These are phyloP conservation scores for Corinectria fuckeliana DNA, from an alignment of 2,329 filamentous ascomycete species.

Conservation along the genomic window DNA sequence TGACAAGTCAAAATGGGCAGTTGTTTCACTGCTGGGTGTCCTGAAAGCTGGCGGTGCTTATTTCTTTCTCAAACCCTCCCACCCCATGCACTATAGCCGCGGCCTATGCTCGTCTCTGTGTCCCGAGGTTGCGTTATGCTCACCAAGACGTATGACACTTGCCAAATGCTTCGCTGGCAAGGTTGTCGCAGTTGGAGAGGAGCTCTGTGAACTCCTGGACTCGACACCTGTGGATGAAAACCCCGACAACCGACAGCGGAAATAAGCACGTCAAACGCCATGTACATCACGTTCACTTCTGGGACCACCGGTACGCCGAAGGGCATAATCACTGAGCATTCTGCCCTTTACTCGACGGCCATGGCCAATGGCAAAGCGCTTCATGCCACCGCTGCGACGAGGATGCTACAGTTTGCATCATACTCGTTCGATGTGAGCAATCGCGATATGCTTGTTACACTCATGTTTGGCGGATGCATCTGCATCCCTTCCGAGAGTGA, in stretches of 20 bases:
- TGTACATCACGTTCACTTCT: conserved; percentile 59
- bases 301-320: conserved; percentile 64
- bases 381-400: background rate
- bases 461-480: conserved; percentile 1
- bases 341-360: conserved; percentile 1
- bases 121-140: no score
- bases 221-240: no score
- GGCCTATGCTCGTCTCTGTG: no score
- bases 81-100: conserved; percentile 37
- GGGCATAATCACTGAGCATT: conserved; percentile 37
- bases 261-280: background rate
- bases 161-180: background rate
- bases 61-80: conserved; percentile 45
- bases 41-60: conserved; percentile 42
- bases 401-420: conserved; percentile 4
- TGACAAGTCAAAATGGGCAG: conserved; percentile 7
- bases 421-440: conserved; percentile 6
- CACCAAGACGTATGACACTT: background rate
- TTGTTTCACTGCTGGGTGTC: conserved; percentile 41
- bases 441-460: conserved; percentile 1
- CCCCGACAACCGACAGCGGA: no score
- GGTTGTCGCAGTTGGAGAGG: background rate
- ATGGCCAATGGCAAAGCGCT: conserved; percentile 2
- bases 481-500: conserved; percentile 7
- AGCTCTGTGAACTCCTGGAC: background rate